Conservation (phyloP, 2,329 filamentous ascomycete genomes). For the Dactylellina cionopaga region DNA sequence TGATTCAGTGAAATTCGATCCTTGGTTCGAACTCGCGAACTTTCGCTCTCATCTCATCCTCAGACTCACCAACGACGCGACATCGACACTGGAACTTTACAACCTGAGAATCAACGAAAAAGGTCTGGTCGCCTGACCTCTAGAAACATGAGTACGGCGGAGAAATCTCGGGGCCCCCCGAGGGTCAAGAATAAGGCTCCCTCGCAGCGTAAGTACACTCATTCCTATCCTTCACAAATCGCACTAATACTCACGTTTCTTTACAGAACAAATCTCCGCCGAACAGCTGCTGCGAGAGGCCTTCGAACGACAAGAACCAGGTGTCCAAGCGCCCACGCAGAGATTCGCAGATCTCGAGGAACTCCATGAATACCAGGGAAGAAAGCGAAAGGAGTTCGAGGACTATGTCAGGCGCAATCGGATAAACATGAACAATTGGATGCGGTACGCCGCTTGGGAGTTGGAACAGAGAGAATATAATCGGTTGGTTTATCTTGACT, state of each 20-base stretch:
- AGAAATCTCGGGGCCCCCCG: slow-evolving; percentile 87
- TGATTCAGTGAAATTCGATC: background rate
- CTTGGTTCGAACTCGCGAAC: slow-evolving; percentile 17
- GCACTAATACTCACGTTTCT: slow-evolving; percentile 46
- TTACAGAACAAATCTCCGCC: slow-evolving; percentile 83
- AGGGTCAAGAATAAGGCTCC: slow-evolving; percentile 99
- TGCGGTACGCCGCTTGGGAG: slow-evolving; percentile 97
- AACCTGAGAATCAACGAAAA: background rate
- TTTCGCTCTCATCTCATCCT: background rate
- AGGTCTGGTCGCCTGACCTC: slow-evolving; percentile 1
- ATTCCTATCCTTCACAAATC: slow-evolving; percentile 46
- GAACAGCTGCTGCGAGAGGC: slow-evolving; percentile 97
- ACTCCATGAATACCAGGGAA: slow-evolving; percentile 94
- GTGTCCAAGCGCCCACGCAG: slow-evolving; percentile 88
- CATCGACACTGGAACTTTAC: background rate
- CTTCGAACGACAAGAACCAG: slow-evolving; percentile 91
- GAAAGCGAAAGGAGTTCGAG: slow-evolving; percentile 96
- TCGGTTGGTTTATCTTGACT: slow-evolving; percentile 46
- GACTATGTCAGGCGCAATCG: slow-evolving; percentile 96
- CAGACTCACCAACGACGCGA: slow-evolving; percentile 35
- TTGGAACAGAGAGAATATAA: slow-evolving; percentile 97
- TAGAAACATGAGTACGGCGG: slow-evolving; percentile 70
- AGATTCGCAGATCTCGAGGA: slow-evolving; percentile 97
- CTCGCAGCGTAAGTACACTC: slow-evolving; percentile 66
- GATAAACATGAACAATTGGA: slow-evolving; percentile 98